Evolutionary conservation across 1,284 basidiomycete genomes (phyloP).

Genomic region (Ceratobasidium sp.): DNA sequence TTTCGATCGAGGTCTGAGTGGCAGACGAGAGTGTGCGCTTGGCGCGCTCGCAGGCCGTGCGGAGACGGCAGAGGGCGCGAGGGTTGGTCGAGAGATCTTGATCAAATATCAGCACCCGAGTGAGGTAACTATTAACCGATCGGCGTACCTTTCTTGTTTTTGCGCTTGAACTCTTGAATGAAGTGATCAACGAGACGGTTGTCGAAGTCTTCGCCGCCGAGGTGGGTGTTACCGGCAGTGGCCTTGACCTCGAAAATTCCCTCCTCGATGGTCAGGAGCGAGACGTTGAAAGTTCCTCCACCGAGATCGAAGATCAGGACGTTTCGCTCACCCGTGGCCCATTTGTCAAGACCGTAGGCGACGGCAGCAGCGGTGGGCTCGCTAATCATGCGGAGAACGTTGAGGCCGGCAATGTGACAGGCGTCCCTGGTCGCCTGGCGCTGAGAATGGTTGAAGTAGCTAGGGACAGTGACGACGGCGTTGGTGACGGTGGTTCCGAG

Average conservation of each 20-base stretch:
- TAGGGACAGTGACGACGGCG: constrained; percentile 64
- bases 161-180: constrained; percentile 77
- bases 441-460: constrained; percentile 79
- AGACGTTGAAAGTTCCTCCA: constrained; percentile 83
- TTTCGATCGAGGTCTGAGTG: constrained; percentile 73
- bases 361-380: constrained; percentile 75
- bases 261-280: constrained; percentile 81
- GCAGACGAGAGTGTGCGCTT: constrained; percentile 75
- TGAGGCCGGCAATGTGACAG: constrained; percentile 66
- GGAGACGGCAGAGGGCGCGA: constrained; percentile 71
- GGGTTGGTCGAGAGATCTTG: constrained; percentile 67
- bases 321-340: constrained; percentile 66
- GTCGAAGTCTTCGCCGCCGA: constrained; percentile 78
- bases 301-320: constrained; percentile 80
- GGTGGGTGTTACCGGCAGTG: constrained; percentile 83
- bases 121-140: background rate
- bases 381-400: constrained; percentile 74
- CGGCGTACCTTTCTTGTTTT: constrained; percentile 70
- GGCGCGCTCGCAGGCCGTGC: constrained; percentile 73
- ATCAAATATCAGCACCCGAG: constrained; percentile 34
- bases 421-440: constrained; percentile 70
- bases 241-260: constrained; percentile 85
- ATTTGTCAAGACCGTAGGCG: constrained; percentile 66
- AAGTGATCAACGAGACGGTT: constrained; percentile 77
- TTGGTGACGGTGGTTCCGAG: constrained; percentile 64